A percentile compares a stretch with the other conserved stretches of the same genome.
Evolutionary conservation across 768 basidiomycete species (phyloP).

Genomic region (Panaeolus papilionaceus): DNA sequence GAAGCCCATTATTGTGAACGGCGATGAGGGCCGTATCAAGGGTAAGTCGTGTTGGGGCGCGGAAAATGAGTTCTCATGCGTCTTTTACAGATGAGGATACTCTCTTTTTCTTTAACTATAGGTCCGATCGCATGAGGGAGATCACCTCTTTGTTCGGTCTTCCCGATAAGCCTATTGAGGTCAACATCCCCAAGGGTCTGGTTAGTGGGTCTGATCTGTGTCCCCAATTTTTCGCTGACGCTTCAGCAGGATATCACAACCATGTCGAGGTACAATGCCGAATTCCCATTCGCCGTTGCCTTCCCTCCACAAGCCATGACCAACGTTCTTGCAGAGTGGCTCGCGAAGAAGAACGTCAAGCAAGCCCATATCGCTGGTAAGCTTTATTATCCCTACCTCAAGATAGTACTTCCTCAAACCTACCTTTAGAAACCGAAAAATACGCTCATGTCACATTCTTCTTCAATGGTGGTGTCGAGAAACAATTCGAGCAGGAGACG

Average conservation of each 20-base stretch:
- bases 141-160: conserved; percentile 82
- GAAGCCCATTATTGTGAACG: conserved; percentile 91
- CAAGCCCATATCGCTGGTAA: conserved; percentile 89
- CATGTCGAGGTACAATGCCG: conserved; percentile 92
- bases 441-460: conserved; percentile 98
- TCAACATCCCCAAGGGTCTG: conserved; percentile 79
- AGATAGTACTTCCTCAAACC: not conserved
- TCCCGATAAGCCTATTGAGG: conserved; percentile 84
- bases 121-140: conserved; percentile 96
- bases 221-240: not conserved
- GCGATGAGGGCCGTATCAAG: conserved; percentile 80
- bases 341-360: conserved; percentile 76
- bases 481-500: conserved; percentile 85
- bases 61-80: not conserved
- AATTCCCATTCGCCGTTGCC: conserved; percentile 88
- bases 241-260: conserved; percentile 77
- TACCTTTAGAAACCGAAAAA: conserved; percentile 84
- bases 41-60: conserved; percentile 47
- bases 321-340: conserved; percentile 94
- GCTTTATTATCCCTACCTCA: conserved; percentile 22
- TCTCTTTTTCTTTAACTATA: conserved; percentile 96
- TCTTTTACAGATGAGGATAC: conserved; percentile 74
- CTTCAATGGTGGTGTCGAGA: conserved; percentile 97
- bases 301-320: conserved; percentile 96
- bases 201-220: conserved; percentile 46